Percentiles rank a stretch among this genome's conserved stretches.
Conservation (phyloP, 1,139 yeast genomes). For the Suhomyces chickasaworum region DNA sequence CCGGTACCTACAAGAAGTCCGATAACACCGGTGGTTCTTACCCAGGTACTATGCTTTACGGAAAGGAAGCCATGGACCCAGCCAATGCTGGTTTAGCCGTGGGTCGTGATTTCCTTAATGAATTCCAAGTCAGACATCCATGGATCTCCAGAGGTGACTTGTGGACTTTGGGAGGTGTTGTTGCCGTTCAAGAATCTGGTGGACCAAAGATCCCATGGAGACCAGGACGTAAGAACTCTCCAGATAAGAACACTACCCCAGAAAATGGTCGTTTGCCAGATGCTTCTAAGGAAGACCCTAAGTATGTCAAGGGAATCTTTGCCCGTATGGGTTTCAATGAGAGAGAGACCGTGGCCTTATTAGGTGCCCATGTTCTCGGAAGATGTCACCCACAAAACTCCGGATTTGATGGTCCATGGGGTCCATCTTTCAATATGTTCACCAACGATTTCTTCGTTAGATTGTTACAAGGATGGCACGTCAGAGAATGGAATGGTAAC, state of each 20-base stretch:
- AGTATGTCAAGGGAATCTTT: slow-evolving; percentile 64
- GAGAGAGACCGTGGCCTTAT: slow-evolving; percentile 79
- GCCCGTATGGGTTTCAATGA: slow-evolving; percentile 77
- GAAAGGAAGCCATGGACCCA: slow-evolving; percentile 66
- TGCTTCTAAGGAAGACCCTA: slow-evolving; percentile 63
- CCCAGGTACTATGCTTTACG: slow-evolving; percentile 80
- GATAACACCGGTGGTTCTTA: slow-evolving; percentile 74
- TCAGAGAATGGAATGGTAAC: slow-evolving; percentile 72
- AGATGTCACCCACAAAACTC: slow-evolving; percentile 65
- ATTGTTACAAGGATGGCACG: slow-evolving; percentile 76
- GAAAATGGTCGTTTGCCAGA: slow-evolving; percentile 81
- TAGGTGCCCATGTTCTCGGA: slow-evolving; percentile 90
- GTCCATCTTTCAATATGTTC: slow-evolving; percentile 81
- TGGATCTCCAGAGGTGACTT: slow-evolving; percentile 88
- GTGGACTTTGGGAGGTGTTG: slow-evolving; percentile 86
- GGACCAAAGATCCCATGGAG: slow-evolving; percentile 91
- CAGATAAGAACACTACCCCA: slow-evolving; percentile 47
- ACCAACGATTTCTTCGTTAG: slow-evolving; percentile 80
- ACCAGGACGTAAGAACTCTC: slow-evolving; percentile 69
- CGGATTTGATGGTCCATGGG: slow-evolving; percentile 96
- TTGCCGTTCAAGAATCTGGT: slow-evolving; percentile 79
- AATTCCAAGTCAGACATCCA: slow-evolving; percentile 62
- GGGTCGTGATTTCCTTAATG: slow-evolving; percentile 65
- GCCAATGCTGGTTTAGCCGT: slow-evolving; percentile 74
- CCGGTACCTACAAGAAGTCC: slow-evolving; percentile 66